These are phyloP conservation scores for Flaveria floridana DNA, from an alignment of 140 eudicot genomes.

Conservation along the genomic window DNA sequence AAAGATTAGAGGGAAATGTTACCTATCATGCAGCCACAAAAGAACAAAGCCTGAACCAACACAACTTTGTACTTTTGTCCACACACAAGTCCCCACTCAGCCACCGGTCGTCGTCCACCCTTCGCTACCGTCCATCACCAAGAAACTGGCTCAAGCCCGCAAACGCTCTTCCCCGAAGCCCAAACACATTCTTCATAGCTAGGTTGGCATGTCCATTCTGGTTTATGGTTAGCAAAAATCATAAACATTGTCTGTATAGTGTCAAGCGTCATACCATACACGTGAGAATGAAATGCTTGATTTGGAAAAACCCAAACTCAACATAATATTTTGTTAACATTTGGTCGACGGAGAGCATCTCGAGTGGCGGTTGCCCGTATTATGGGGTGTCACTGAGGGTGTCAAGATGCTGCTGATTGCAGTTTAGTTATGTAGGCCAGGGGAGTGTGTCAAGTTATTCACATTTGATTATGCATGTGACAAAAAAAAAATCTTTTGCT, in stretches of 20 bases:
- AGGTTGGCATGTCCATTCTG: neutral
- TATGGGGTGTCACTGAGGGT: slow-evolving; percentile 12
- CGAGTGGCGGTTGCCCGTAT: slow-evolving; percentile 18
- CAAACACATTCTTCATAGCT: slow-evolving; percentile 29
- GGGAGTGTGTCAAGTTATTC: neutral
- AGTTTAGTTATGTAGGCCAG: too few relatives aligned
- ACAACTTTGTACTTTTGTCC: slow-evolving; percentile 35
- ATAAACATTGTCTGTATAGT: slow-evolving; percentile 87
- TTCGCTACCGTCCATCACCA: slow-evolving; percentile 62
- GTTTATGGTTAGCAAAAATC: slow-evolving; percentile 59
- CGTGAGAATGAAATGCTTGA: slow-evolving; percentile 64
- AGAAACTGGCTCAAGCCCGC: slow-evolving; percentile 47
- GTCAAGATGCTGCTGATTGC: neutral
- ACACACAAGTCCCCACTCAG: slow-evolving; percentile 54
- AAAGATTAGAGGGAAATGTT: too few relatives aligned
- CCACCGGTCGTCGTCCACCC: slow-evolving; percentile 50
- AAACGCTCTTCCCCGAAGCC: slow-evolving; percentile 12
- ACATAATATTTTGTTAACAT: slow-evolving; percentile 71
- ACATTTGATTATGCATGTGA: neutral
- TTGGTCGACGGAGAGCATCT: slow-evolving; percentile 54
- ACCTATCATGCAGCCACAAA: slow-evolving; percentile 34
- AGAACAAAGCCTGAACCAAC: neutral
- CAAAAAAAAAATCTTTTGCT: neutral
- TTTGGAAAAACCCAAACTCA: slow-evolving; percentile 83
- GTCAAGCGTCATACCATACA: slow-evolving; percentile 73